Evolutionary conservation across 257 asterid genomes (phyloP), one percentile per base, ranked within the genome.

Genomic region (Solanum sejunctum): DNA sequence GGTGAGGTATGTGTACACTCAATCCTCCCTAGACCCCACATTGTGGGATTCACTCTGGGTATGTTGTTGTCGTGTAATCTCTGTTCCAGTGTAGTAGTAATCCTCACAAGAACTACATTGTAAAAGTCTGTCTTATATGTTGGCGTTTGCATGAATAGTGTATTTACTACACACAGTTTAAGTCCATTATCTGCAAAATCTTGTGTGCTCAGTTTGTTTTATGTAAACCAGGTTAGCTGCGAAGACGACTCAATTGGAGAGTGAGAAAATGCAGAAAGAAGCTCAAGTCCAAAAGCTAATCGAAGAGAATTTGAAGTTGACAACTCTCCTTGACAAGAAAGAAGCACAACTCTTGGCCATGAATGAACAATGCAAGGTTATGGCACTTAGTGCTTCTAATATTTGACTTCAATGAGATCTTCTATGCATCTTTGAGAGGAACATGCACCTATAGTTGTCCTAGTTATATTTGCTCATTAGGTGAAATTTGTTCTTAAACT

Each of bases 301-400:
- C 96, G 97, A 95, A 86, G 98, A 95, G 88, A 97, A 97, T 60
- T 94, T 93, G 72, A 91, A 91, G 84, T 89, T 97, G 84, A 92
- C 88, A 79, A 88, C 96, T 90, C 90, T 87, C 45, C 97, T 95
- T 78, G 99, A 95, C 93, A 92, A 95, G 91, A 97, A 97, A 90
- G 99, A 97, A 85, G 99, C 99, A 85, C 99, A 97, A 85, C 98
- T 97, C 20, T 85, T 92, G 75, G 99, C 99, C 88, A 93, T 97
- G 99, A 97, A 93, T 60, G 99, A 95, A 90, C 98, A 97, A 88
- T 97, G 98, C 93, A 97, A 97, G 91, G 91, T 95, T 73, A 93
- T 97, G 98, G 99, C 98, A 21, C 91, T 97, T 58, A 91, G 87
- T 85, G 92, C 95, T 80, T 91, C 92, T 86, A 90, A 64, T 92